phyloP scores from a whole-genome alignment of 441 rosid species.

The Brassica balearica region DNA sequence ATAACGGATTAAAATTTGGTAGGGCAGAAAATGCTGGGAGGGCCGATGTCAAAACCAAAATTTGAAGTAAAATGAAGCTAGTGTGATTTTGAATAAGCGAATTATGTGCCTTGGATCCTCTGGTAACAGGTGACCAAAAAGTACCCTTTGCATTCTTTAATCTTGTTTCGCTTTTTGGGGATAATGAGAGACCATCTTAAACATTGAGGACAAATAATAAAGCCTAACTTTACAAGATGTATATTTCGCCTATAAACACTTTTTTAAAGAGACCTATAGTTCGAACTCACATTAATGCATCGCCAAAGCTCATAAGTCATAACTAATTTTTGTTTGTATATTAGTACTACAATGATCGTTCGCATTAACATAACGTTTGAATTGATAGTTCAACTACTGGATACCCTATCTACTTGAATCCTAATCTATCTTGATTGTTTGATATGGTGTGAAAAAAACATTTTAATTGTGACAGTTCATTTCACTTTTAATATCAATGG shows the following conservation, averaged over 20 bases:
- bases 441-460: background rate
- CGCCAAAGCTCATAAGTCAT: background rate
- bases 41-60: conserved; percentile 16
- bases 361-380: background rate
- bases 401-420: background rate
- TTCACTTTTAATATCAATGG: background rate
- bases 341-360: background rate
- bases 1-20: conserved; percentile 29
- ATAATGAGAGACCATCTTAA: conserved; percentile 28
- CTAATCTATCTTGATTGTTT: background rate
- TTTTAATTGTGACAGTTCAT: background rate
- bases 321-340: background rate
- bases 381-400: background rate
- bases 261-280: conserved; percentile 20
- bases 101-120: conserved; percentile 43
- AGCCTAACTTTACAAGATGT: conserved; percentile 30
- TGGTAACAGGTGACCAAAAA: conserved; percentile 28
- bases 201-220: conserved; percentile 11
- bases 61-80: conserved; percentile 22
- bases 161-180: conserved; percentile 27
- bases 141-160: conserved; percentile 30
- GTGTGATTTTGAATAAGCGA: background rate
- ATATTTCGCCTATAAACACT: conserved; percentile 11
- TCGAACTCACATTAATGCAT: conserved; percentile 19
- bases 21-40: conserved; percentile 28